phyloP scores from a whole-genome alignment of 495 filamentous ascomycete genomes.

The Neurospora tetraspora region DNA sequence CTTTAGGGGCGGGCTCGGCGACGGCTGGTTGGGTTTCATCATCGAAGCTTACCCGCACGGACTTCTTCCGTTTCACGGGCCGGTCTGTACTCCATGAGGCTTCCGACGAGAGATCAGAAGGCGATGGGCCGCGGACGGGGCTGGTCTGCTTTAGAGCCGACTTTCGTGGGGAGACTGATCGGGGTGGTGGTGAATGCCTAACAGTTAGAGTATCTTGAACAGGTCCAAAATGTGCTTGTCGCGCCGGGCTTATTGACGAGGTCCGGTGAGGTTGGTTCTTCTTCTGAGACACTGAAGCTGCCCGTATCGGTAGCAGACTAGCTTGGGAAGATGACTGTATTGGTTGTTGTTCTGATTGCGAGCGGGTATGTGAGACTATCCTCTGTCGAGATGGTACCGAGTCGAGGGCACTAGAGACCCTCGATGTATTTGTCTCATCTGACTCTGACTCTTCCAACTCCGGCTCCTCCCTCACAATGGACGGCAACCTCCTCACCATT shows the following conservation, averaged over 20 bases:
- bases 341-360: neutral
- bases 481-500: slow-evolving; percentile 43
- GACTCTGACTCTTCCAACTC: slow-evolving; percentile 32
- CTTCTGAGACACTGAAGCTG: neutral
- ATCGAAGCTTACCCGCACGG: slow-evolving; percentile 77
- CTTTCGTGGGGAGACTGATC: slow-evolving; percentile 77
- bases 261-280: slow-evolving; percentile 11
- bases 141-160: slow-evolving; percentile 67
- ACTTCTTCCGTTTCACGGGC: slow-evolving; percentile 49
- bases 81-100: slow-evolving; percentile 40
- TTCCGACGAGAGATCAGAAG: slow-evolving; percentile 34
- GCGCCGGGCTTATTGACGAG: slow-evolving; percentile 19
- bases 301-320: neutral
- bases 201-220: slow-evolving; percentile 40
- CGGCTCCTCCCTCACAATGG: slow-evolving; percentile 51
- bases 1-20: slow-evolving; percentile 46
- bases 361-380: slow-evolving; percentile 1
- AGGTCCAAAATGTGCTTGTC: slow-evolving; percentile 66
- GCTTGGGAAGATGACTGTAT: neutral
- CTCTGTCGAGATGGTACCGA: slow-evolving; percentile 24
- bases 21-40: slow-evolving; percentile 42
- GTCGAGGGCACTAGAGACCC: slow-evolving; percentile 18
- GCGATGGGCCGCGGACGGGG: slow-evolving; percentile 38
- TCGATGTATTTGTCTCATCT: slow-evolving; percentile 7
- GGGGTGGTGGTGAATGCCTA: slow-evolving; percentile 67